Base-by-base conservation (phyloP, 805 yeast species). In the Monosporozyma solicola region DNA sequence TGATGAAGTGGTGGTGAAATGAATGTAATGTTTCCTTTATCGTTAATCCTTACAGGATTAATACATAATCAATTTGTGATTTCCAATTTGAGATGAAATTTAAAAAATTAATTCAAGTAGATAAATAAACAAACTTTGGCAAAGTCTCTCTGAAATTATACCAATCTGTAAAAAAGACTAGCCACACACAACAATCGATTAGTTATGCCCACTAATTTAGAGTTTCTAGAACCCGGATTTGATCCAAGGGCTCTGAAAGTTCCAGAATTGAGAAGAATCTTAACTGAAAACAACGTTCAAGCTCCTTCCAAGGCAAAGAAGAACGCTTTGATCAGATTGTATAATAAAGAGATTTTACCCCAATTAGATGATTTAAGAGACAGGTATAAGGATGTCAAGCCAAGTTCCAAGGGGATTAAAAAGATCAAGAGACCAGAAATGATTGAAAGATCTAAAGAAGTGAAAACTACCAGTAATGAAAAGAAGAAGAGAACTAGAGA, bases 221-320 rank as follows among this genome's bases (percentile, higher is more conserved):
- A 55, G 9, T 54, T 54, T 50, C 41, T 59, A 49, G 54, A 59
- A 31, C 46, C 65, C 69, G 87, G 74, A 15, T 87, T 86, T 66
- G 82, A 88, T 63, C 86, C 94, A 2, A 71, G 75, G 29, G 72
- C 76, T 43, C 70, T 84, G 57, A 84, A 82, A 50, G 82, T 87
- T 13, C 79, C 89, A 2, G 80, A 85, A 54, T 74, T 91, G 64
- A 77, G 94, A 61, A 76, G 80, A 31, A 74, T 87, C 15, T 72
- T 91, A 49, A 67, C 74, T 10, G 82, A 79, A 54, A 78, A 87
- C 61, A 74, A 78, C 24, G 73, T 90, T 24, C 66, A 69, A 1
- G 82, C 75, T 60, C 77, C 86, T 0, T 72, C 84, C 1, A 73
- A 77, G 47, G 84, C 89, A 7, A 86, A 82, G 62, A 91, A 91